Conservation (phyloP, 305 asterid species). For the Plantago coronopus region DNA sequence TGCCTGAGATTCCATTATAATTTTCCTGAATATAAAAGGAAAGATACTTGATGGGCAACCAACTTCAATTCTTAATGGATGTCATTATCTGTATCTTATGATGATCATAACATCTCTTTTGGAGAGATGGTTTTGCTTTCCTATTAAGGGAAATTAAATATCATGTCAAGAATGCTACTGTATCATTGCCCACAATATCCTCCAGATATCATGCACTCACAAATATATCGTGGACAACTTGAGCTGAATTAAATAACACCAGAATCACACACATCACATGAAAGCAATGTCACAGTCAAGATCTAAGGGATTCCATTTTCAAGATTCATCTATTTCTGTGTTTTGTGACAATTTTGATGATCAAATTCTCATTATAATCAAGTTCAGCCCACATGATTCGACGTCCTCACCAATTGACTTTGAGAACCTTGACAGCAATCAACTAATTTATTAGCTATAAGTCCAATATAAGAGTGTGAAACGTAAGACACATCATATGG, state of each 20-base stretch:
- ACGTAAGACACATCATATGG: background rate
- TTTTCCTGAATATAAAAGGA: background rate
- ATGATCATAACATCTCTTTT: background rate
- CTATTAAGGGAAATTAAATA: background rate
- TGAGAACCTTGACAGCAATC: background rate
- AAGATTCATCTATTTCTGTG: background rate
- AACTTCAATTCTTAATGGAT: background rate
- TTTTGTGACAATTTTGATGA: no score
- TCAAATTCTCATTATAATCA: background rate
- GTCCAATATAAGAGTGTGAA: background rate
- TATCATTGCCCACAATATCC: slow-evolving; percentile 4
- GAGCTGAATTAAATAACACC: background rate
- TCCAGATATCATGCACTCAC: slow-evolving; percentile 2
- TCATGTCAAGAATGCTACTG: background rate
- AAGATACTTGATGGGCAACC: background rate
- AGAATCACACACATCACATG: slow-evolving; percentile 14
- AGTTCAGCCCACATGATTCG: background rate
- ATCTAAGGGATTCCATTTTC: background rate
- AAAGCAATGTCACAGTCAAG: background rate
- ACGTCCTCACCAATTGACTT: background rate
- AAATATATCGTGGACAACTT: slow-evolving; percentile 1
- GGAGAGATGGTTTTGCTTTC: background rate
- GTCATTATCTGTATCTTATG: background rate
- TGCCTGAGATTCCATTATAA: background rate
- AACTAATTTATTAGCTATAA: no score